Conservation (phyloP, 177 flowering plant genomes). For the Vitis hybrid region DNA sequence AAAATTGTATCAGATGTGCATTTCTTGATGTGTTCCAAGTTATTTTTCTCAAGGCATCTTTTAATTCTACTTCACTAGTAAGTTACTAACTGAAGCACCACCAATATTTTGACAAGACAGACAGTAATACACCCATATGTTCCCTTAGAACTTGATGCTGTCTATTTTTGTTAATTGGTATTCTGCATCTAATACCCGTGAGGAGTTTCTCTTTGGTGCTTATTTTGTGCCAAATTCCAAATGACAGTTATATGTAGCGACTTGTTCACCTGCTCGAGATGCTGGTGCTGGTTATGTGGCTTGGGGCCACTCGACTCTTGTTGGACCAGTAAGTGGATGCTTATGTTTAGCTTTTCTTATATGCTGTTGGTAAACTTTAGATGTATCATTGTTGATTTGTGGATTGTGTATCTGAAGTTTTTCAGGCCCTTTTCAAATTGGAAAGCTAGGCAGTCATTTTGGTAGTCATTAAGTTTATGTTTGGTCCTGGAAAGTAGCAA, state of each 20-base stretch:
- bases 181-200: neutral
- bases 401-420: too few species aligned
- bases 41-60: too few species aligned
- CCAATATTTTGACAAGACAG: neutral
- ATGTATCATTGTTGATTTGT: neutral
- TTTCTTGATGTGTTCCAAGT: too few species aligned
- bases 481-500: neutral
- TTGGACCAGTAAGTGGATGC: slow-evolving; percentile 82
- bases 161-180: neutral
- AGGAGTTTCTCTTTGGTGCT: neutral
- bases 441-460: neutral
- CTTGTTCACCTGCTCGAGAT: slow-evolving; percentile 98
- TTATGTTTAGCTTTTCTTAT: neutral
- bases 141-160: neutral
- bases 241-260: slow-evolving; percentile 87
- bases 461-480: neutral
- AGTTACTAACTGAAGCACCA: too few species aligned
- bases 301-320: slow-evolving; percentile 98
- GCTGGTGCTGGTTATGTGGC: slow-evolving; percentile 77
- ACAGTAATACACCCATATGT: neutral
- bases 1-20: too few species aligned
- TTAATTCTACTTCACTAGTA: too few species aligned
- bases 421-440: too few species aligned
- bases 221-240: slow-evolving; percentile 1
- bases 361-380: neutral